A percentile compares a stretch with the other conserved stretches of the same genome.
These are phyloP conservation scores for Apiotrichum sp. DNA, from an alignment of 1,284 basidiomycete genomes.

Conservation along the genomic window DNA sequence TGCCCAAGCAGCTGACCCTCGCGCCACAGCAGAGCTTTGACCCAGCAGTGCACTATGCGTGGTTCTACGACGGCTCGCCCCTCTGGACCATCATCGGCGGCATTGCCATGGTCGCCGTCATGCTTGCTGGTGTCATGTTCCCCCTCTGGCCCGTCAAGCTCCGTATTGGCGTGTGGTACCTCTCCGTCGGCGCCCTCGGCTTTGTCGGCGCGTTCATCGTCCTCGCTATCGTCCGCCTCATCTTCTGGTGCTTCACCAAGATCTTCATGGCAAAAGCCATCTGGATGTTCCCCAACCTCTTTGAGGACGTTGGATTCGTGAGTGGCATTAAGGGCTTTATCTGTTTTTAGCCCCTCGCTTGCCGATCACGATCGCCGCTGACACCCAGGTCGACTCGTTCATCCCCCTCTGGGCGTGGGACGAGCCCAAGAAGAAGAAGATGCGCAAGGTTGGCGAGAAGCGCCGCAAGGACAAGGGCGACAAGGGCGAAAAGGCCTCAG, in stretches of 20 bases:
- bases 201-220: slow-evolving; percentile 87
- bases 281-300: slow-evolving; percentile 98
- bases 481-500: slow-evolving; percentile 5
- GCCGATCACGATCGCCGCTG: neutral
- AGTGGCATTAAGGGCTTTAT: slow-evolving; percentile 46
- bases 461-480: slow-evolving; percentile 16
- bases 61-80: slow-evolving; percentile 95
- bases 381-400: slow-evolving; percentile 82
- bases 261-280: slow-evolving; percentile 83
- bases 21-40: slow-evolving; percentile 71
- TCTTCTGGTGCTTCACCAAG: slow-evolving; percentile 91
- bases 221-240: slow-evolving; percentile 82
- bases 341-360: neutral
- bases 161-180: slow-evolving; percentile 94
- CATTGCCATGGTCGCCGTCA: slow-evolving; percentile 81
- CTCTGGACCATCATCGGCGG: slow-evolving; percentile 91
- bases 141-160: slow-evolving; percentile 92
- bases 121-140: slow-evolving; percentile 98
- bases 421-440: slow-evolving; percentile 79
- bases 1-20: slow-evolving; percentile 74
- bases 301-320: slow-evolving; percentile 98
- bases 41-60: slow-evolving; percentile 75
- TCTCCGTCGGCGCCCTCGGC: slow-evolving; percentile 80
- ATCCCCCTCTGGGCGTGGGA: slow-evolving; percentile 98
- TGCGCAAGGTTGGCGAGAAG: slow-evolving; percentile 39